Conservation (phyloP, 441 rosid genomes). For the Aleurites moluccanus region DNA sequence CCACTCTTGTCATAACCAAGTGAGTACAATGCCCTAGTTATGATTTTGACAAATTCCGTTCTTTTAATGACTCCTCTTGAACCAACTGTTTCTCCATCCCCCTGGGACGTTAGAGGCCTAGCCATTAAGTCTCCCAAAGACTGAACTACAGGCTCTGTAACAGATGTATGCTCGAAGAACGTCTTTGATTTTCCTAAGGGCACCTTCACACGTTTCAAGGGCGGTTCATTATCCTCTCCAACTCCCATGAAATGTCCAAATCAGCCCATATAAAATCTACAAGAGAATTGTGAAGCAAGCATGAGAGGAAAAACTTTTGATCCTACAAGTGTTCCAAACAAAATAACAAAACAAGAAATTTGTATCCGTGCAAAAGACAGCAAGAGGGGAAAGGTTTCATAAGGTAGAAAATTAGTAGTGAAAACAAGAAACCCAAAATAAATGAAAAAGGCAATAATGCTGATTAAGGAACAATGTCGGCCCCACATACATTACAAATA, state of each 20-base stretch:
- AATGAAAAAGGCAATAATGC: neutral
- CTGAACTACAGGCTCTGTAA: conserved; percentile 37
- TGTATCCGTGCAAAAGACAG: neutral
- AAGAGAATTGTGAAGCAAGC: conserved; percentile 11
- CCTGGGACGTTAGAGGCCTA: conserved; percentile 52
- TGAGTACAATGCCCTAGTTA: conserved; percentile 59
- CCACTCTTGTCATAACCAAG: conserved; percentile 64
- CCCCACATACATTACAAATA: neutral
- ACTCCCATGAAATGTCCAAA: conserved; percentile 79
- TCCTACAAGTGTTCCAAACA: neutral
- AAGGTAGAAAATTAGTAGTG: neutral
- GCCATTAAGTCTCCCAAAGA: conserved; percentile 59
- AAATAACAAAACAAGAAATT: neutral
- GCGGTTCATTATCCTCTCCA: conserved; percentile 73
- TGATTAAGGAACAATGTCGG: neutral
- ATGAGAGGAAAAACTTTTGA: neutral
- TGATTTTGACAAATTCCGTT: conserved; percentile 60
- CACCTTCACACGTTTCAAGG: conserved; percentile 59
- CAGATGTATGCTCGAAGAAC: conserved; percentile 46
- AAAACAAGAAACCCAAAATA: neutral
- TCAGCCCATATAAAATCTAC: conserved; percentile 64
- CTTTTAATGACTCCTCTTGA: conserved; percentile 57
- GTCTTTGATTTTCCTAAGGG: conserved; percentile 42
- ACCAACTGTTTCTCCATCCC: conserved; percentile 59
- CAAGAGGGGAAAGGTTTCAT: neutral